These are phyloP conservation scores for Cucurbita argyrosperma DNA, from an alignment of 306 rosid genomes.

Conservation along the genomic window DNA sequence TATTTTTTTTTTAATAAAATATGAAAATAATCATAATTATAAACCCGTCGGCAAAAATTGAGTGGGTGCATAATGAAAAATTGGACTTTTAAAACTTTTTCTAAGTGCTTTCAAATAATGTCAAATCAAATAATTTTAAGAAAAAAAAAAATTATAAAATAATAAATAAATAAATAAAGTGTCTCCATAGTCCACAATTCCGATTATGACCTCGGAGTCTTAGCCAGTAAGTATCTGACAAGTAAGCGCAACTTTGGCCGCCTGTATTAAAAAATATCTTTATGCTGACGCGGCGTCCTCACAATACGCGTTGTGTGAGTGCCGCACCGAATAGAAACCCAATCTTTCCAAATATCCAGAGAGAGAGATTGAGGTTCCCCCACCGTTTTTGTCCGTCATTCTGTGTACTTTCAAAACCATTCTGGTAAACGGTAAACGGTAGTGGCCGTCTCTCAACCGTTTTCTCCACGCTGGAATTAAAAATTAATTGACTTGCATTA, in stretches of 20 bases:
- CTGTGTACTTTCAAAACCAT: background rate
- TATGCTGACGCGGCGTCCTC: background rate
- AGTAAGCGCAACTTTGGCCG: background rate
- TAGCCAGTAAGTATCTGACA: background rate
- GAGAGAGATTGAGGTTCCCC: background rate
- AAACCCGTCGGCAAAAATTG: background rate
- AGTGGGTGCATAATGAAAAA: background rate
- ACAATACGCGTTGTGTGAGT: background rate
- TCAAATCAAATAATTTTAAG: background rate
- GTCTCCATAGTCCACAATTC: background rate
- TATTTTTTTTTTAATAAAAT: background rate
- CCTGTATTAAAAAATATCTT: background rate
- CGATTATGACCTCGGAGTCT: background rate
- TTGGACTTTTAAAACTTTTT: background rate
- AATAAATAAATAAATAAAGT: background rate
- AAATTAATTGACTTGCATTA: background rate
- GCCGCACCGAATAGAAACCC: background rate
- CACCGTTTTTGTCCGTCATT: background rate
- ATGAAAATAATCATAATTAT: background rate
- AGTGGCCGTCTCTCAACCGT: background rate
- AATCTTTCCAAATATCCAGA: background rate
- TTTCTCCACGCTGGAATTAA: background rate
- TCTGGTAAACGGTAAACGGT: background rate
- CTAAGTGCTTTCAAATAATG: background rate
- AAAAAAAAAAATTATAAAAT: background rate